phyloP scores from a whole-genome alignment of 768 basidiomycete species.

The Auriscalpium orientale region DNA sequence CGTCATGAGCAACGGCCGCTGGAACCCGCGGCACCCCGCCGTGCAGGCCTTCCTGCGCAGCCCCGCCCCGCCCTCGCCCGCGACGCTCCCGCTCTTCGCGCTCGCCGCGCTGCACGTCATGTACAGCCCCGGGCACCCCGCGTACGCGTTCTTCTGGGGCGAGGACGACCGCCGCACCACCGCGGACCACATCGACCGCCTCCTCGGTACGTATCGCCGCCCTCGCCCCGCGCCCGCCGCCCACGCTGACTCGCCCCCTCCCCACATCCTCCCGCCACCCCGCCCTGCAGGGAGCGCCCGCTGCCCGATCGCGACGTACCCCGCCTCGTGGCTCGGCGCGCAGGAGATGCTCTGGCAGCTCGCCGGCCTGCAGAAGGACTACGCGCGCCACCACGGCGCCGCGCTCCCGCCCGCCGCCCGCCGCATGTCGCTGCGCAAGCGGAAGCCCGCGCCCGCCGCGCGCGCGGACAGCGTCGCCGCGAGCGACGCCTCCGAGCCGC shows the following conservation, averaged over 20 bases:
- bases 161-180: conserved; percentile 8
- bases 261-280: neutral
- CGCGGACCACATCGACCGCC: conserved; percentile 7
- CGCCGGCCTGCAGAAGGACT: conserved; percentile 12
- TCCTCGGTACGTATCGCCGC: conserved; percentile 10
- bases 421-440: conserved; percentile 13
- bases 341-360: conserved; percentile 16
- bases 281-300: neutral
- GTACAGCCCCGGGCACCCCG: conserved; percentile 12
- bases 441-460: conserved; percentile 3
- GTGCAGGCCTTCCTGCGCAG: conserved; percentile 9
- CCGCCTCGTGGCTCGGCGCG: conserved; percentile 11
- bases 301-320: conserved; percentile 10
- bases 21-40: conserved; percentile 12
- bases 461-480: neutral
- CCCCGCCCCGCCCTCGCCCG: conserved; percentile 5
- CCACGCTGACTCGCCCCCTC: neutral
- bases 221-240: too few species aligned
- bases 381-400: conserved; percentile 1
- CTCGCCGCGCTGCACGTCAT: conserved; percentile 12
- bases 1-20: conserved; percentile 15
- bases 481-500: conserved; percentile 8
- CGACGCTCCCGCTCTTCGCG: conserved; percentile 8
- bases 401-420: conserved; percentile 1
- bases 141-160: conserved; percentile 13